These are phyloP conservation scores for Calonectria leucothoes DNA, from an alignment of 2,329 filamentous ascomycete species.

Conservation along the genomic window DNA sequence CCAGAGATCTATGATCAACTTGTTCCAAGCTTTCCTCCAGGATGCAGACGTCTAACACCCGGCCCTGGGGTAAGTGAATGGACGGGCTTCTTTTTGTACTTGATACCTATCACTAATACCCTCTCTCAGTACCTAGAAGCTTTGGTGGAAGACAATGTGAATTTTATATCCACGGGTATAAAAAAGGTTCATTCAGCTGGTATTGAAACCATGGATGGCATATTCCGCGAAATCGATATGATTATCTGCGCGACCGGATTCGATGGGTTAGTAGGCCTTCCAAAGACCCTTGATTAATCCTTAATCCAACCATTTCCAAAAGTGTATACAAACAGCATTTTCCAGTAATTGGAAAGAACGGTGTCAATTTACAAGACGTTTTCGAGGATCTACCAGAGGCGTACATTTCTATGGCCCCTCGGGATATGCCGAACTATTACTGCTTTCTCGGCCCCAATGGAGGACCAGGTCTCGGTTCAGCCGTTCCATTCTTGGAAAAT, in stretches of 20 bases:
- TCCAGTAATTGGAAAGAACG: not conserved
- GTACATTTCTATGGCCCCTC: not conserved
- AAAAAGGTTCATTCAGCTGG: not conserved
- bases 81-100: not conserved
- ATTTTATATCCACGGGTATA: not conserved
- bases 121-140: not conserved
- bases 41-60: not conserved
- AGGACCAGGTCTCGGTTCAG: not conserved
- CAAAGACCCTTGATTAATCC: not conserved
- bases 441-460: conserved; percentile 10
- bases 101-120: too few relatives aligned
- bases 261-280: not conserved
- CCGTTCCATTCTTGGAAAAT: conserved; percentile 10
- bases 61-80: not conserved
- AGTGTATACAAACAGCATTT: conserved; percentile 5
- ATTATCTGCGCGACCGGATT: conserved; percentile 15
- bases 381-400: not conserved
- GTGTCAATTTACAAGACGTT: not conserved
- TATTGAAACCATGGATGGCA: not conserved
- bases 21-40: not conserved
- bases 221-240: not conserved
- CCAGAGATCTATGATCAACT: conserved; percentile 4
- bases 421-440: not conserved
- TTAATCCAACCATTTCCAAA: not conserved
- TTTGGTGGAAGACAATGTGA: not conserved